These are phyloP conservation scores for Huntiella decipiens DNA, from an alignment of 2,329 filamentous ascomycete species.

Conservation along the genomic window DNA sequence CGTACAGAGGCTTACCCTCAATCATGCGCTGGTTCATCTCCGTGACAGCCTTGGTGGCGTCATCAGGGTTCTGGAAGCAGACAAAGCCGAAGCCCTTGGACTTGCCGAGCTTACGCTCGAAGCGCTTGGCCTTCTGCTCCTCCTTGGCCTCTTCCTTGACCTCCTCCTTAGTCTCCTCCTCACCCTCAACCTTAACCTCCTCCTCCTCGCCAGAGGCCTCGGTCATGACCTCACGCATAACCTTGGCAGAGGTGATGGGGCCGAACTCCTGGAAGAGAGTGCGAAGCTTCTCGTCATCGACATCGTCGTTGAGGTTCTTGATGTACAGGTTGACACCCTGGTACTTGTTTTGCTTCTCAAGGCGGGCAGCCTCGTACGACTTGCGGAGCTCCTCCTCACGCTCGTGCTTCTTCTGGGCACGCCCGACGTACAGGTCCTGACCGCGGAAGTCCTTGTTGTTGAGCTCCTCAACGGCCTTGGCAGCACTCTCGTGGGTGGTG, in stretches of 20 bases:
- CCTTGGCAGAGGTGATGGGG: constrained; percentile 94
- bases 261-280: constrained; percentile 82
- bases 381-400: constrained; percentile 97
- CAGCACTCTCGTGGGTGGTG: constrained; percentile 72
- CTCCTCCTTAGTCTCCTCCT: constrained; percentile 28
- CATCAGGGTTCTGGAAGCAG: constrained; percentile 98
- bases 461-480: constrained; percentile 73
- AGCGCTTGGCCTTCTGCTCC: constrained; percentile 23
- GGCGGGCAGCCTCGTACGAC: constrained; percentile 91
- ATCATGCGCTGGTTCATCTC: constrained; percentile 99
- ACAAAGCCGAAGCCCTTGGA: constrained; percentile 99
- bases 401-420: constrained; percentile 99
- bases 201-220: constrained; percentile 36
- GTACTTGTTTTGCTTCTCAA: constrained; percentile 98
- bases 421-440: constrained; percentile 92
- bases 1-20: constrained; percentile 88
- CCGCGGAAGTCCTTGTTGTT: constrained; percentile 84
- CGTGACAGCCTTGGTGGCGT: constrained; percentile 95
- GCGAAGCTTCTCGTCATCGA: constrained; percentile 95
- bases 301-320: constrained; percentile 94
- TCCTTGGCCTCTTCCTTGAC: constrained; percentile 34
- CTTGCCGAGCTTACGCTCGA: constrained; percentile 65
- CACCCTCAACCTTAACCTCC: constrained; percentile 24
- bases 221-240: constrained; percentile 70
- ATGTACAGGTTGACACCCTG: constrained; percentile 99